Base-by-base conservation (phyloP, 2,329 filamentous ascomycete species). In the Pyrenophora graminea region DNA sequence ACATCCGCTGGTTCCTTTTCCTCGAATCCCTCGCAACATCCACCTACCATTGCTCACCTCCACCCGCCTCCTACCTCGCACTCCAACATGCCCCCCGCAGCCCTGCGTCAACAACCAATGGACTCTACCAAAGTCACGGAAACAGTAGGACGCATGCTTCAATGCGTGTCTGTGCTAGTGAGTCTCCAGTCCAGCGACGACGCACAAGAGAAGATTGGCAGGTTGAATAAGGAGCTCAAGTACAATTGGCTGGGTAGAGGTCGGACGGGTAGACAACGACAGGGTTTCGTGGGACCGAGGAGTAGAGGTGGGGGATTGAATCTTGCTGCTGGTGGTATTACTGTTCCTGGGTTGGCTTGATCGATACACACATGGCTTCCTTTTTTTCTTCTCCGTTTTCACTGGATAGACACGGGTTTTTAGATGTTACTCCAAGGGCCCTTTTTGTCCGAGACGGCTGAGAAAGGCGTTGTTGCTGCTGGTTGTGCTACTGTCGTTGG, bases 241-340 rank as follows among this genome's bases (percentile, higher is more conserved):
- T 85, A 97, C 65, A 99, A 99, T 73, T 99, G 94, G 94, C 81
- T 99, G 1, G 93, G 93, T 0, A 81, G 94, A 39, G 93, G 93
- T 0, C 79, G 94, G 31, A 97, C 91, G 3, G 94, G 94, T 0
- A 81, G 94, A 57, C 95, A 97, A 72, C 79, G 94, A 45, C 84
- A 91, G 58, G 94, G 94, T 0, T 93, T 97, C 69, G 92, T 97
- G 0, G 92, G 91, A 13, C 55, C 60, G 39, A 49, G 57, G 30
- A 56, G 63, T 19, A 54, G 58, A 8, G 59, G 61, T 3, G 48
- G 43, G 6, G 51, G 12, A 1, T 15, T 40, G 39, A 40, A 38
- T 21, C 31, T 47, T 2, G 31, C 32, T 3, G 33, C 32, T 0
- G 44, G 44, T 7, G 39, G 19, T 1, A 34, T 47, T n/a, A 41